A percentile compares a stretch with the other conserved stretches of the same genome.
Evolutionary conservation across 2,329 filamentous ascomycete genomes (phyloP).

Genomic region (Trichoderma lentiforme): DNA sequence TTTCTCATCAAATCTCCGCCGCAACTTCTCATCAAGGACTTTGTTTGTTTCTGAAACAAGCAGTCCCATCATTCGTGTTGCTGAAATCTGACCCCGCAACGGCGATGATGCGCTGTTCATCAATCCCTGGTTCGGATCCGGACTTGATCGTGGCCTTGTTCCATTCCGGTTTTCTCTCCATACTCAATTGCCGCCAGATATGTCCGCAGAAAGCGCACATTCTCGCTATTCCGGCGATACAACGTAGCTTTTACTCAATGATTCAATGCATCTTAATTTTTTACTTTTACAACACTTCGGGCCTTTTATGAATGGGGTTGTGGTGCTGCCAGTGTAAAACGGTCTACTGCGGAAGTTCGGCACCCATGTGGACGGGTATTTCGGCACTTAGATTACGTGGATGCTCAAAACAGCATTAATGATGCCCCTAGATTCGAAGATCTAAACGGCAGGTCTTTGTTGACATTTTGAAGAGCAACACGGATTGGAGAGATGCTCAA

Average conservation of each 20-base stretch:
- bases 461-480: neutral
- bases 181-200: neutral
- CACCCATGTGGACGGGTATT: constrained; percentile 11
- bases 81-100: neutral
- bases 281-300: neutral
- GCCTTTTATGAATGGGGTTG: constrained; percentile 8
- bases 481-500: neutral
- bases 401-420: neutral
- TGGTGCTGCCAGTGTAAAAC: neutral
- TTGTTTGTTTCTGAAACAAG: neutral
- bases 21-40: neutral
- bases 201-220: neutral
- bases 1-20: neutral
- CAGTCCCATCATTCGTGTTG: neutral
- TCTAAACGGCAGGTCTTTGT: constrained; percentile 13
- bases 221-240: neutral
- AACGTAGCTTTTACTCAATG: neutral
- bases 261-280: neutral
- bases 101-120: neutral
- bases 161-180: neutral
- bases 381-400: constrained; percentile 5
- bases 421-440: neutral
- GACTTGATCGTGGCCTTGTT: neutral
- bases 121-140: neutral
- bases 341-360: constrained; percentile 11